Evolutionary conservation across 805 yeast species (phyloP).

Genomic region (Starmera dryadoides): DNA sequence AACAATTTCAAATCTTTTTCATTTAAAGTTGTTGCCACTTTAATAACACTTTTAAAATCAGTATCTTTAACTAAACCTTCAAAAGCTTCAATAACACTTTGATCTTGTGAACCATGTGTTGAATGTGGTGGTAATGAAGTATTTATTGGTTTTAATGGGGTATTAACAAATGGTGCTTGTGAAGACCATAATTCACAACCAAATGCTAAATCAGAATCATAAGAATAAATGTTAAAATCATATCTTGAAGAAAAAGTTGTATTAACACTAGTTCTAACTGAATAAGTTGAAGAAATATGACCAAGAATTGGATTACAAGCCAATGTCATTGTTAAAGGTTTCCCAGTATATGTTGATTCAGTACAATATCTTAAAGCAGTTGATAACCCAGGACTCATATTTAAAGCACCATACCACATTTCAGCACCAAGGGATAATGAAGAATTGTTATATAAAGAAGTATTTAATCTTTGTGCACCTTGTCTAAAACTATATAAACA

Average conservation of each 20-base stretch:
- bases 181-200: constrained; percentile 81
- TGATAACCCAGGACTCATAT: constrained; percentile 86
- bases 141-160: constrained; percentile 10
- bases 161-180: constrained; percentile 12
- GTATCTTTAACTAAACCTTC: constrained; percentile 43
- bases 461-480: constrained; percentile 29
- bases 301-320: constrained; percentile 89
- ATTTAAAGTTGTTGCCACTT: constrained; percentile 62
- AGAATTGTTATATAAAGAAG: constrained; percentile 49
- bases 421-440: constrained; percentile 76
- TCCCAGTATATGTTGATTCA: constrained; percentile 77
- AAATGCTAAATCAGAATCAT: constrained; percentile 75
- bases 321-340: constrained; percentile 82
- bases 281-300: constrained; percentile 78
- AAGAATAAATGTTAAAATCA: constrained; percentile 87
- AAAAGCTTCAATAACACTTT: constrained; percentile 42
- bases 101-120: constrained; percentile 24
- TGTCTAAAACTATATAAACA: constrained; percentile 58
- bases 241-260: constrained; percentile 79
- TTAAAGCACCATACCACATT: constrained; percentile 77
- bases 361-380: constrained; percentile 82
- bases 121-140: constrained; percentile 25
- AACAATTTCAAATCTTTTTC: constrained; percentile 53
- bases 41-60: constrained; percentile 63
- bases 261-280: constrained; percentile 69